These are phyloP conservation scores for Neofusicoccum sp. DNA, from an alignment of 2,329 filamentous ascomycete species.

Conservation along the genomic window DNA sequence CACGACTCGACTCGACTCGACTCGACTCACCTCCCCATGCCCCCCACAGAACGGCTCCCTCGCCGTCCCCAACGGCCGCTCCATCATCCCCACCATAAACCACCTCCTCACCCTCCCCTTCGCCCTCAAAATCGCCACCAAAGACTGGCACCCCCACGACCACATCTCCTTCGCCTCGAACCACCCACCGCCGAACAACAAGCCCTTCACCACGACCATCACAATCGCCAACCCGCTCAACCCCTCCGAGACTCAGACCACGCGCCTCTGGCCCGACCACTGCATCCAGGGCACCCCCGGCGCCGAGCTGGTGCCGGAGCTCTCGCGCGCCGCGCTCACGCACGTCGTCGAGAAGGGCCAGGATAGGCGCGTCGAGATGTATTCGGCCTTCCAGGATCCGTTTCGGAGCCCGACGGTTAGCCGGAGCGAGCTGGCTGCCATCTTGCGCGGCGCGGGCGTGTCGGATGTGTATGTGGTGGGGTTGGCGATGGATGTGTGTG, in stretches of 20 bases:
- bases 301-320: constrained; percentile 71
- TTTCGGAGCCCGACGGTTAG: constrained; percentile 71
- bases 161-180: constrained; percentile 90
- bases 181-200: constrained; percentile 64
- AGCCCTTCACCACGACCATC: constrained; percentile 67
- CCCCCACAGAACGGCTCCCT: constrained; percentile 73
- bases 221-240: constrained; percentile 70
- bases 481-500: constrained; percentile 87
- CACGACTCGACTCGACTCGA: not conserved
- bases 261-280: constrained; percentile 85
- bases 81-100: constrained; percentile 73
- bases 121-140: constrained; percentile 76
- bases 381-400: constrained; percentile 73
- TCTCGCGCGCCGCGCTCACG: constrained; percentile 50
- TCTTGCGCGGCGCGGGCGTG: constrained; percentile 60
- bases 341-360: constrained; percentile 75
- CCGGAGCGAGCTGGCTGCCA: constrained; percentile 62
- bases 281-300: constrained; percentile 78
- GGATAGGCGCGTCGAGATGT: constrained; percentile 81
- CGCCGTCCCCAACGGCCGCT: constrained; percentile 73
- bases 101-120: constrained; percentile 73
- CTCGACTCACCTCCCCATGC: not conserved
- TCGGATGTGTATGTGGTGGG: constrained; percentile 86
- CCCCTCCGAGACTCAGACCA: constrained; percentile 63
- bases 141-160: constrained; percentile 82